phyloP scores from a whole-genome alignment of 1,284 basidiomycete genomes.

The Austropuccinia psidii region DNA sequence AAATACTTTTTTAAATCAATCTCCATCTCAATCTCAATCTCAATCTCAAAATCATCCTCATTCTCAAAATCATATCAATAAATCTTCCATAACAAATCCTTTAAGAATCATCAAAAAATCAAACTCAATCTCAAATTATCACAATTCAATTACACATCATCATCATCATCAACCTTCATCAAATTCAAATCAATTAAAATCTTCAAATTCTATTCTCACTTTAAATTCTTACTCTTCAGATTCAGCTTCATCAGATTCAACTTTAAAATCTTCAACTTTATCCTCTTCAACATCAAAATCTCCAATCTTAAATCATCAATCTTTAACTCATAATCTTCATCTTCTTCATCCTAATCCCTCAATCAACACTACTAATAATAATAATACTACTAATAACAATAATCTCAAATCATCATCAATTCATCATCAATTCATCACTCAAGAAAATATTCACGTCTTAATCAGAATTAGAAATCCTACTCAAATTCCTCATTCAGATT shows the following conservation, averaged over 20 bases:
- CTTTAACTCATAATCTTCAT: neutral
- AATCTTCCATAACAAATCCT: too few relatives aligned
- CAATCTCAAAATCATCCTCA: too few relatives aligned
- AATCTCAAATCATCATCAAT: neutral
- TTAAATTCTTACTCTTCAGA: too few relatives aligned
- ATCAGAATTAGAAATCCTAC: slow-evolving; percentile 2
- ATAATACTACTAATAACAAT: neutral
- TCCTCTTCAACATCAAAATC: neutral
- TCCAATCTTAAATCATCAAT: neutral
- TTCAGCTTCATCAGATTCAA: neutral
- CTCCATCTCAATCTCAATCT: neutral
- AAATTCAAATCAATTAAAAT: too few relatives aligned
- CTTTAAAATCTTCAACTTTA: neutral
- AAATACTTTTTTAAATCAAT: neutral
- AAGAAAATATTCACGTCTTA: slow-evolving; percentile 8
- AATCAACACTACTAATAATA: neutral
- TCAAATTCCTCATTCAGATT: neutral
- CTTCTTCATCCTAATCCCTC: neutral
- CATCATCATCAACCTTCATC: too few relatives aligned
- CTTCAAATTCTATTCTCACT: too few relatives aligned
- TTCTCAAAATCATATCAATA: too few relatives aligned
- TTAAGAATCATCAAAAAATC: too few relatives aligned
- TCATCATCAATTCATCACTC: neutral
- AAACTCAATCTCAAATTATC: too few relatives aligned
- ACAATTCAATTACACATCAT: too few relatives aligned